A percentile compares a stretch with the other conserved stretches of the same genome.
These are phyloP conservation scores for Clonostachys solani DNA, from an alignment of 2,329 filamentous ascomycete species.

Conservation along the genomic window DNA sequence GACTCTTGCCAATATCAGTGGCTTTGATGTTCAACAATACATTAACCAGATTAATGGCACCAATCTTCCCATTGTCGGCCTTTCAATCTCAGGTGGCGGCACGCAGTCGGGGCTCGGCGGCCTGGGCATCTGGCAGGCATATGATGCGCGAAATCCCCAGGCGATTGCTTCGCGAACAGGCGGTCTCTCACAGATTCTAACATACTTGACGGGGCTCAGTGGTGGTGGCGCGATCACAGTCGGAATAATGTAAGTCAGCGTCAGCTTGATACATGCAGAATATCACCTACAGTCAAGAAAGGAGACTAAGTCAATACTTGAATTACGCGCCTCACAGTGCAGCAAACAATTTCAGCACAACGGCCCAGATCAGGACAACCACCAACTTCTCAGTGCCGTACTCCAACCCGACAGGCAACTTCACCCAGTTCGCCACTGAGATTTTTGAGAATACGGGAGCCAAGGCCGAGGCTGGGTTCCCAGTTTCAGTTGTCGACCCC, in stretches of 20 bases:
- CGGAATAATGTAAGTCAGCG: slow-evolving; percentile 9
- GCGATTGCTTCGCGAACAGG: slow-evolving; percentile 12
- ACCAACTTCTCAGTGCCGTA: slow-evolving; percentile 15
- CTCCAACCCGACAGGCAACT: slow-evolving; percentile 8
- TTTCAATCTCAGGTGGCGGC: slow-evolving; percentile 17
- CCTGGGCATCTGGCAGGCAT: slow-evolving; percentile 18
- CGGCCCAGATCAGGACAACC: slow-evolving; percentile 6
- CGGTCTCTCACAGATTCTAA: slow-evolving; percentile 14
- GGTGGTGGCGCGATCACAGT: slow-evolving; percentile 19
- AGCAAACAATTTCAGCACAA: slow-evolving; percentile 16
- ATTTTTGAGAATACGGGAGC: slow-evolving; percentile 13
- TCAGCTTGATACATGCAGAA: accelerated
- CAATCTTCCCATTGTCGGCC: slow-evolving; percentile 12
- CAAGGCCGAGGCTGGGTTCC: slow-evolving; percentile 14
- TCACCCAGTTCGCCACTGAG: slow-evolving; percentile 4
- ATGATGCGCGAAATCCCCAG: slow-evolving; percentile 12
- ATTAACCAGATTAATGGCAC: slow-evolving; percentile 10
- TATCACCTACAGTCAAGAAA: accelerated
- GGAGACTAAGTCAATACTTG: not conserved
- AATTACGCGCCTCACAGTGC: slow-evolving; percentile 7
- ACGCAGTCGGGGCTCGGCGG: slow-evolving; percentile 20
- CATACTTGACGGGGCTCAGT: slow-evolving; percentile 16
- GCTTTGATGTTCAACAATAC: slow-evolving; percentile 12
- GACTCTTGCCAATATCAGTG: slow-evolving; percentile 9
- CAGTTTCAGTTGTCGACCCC: slow-evolving; percentile 15